These are phyloP conservation scores for Talaromyces rugulosus DNA, from an alignment of 2,329 filamentous ascomycete genomes.

Conservation along the genomic window DNA sequence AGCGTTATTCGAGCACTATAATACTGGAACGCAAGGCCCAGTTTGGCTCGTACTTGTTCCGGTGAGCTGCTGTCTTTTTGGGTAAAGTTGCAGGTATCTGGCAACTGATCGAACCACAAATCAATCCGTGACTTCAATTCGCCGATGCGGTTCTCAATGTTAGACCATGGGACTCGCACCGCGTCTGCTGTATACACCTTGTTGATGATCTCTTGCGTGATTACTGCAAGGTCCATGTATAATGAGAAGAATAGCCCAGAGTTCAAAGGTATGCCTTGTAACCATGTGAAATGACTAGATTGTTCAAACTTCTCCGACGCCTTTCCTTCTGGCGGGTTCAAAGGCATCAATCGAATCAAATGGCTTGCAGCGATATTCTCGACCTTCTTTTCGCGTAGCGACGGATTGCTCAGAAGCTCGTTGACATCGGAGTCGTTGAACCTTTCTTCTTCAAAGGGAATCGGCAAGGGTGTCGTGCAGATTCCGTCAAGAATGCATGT, in stretches of 20 bases:
- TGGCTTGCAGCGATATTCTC: slow-evolving; percentile 26
- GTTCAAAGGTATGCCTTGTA: slow-evolving; percentile 32
- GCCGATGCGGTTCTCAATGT: slow-evolving; percentile 38
- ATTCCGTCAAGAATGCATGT: slow-evolving; percentile 40
- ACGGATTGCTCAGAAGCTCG: slow-evolving; percentile 28
- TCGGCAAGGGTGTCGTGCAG: slow-evolving; percentile 40
- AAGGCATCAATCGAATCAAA: slow-evolving; percentile 27
- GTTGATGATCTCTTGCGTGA: slow-evolving; percentile 39
- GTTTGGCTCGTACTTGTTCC: slow-evolving; percentile 33
- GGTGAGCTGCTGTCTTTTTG: slow-evolving; percentile 29
- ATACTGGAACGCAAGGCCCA: slow-evolving; percentile 41
- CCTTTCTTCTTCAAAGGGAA: slow-evolving; percentile 38
- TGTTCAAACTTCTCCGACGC: slow-evolving; percentile 20
- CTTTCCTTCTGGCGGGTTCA: slow-evolving; percentile 26
- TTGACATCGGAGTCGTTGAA: slow-evolving; percentile 29
- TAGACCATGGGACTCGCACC: slow-evolving; percentile 34
- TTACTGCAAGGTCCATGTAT: slow-evolving; percentile 35
- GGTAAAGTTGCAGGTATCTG: slow-evolving; percentile 33
- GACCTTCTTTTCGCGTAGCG: slow-evolving; percentile 28
- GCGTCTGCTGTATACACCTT: slow-evolving; percentile 39
- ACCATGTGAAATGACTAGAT: slow-evolving; percentile 20
- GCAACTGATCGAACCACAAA: slow-evolving; percentile 35
- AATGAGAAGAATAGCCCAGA: slow-evolving; percentile 35
- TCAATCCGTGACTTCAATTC: slow-evolving; percentile 36
- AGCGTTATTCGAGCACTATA: slow-evolving; percentile 42